phyloP scores from a whole-genome alignment of 1,139 yeast genomes.

The Kodamaea ohmeri region DNA sequence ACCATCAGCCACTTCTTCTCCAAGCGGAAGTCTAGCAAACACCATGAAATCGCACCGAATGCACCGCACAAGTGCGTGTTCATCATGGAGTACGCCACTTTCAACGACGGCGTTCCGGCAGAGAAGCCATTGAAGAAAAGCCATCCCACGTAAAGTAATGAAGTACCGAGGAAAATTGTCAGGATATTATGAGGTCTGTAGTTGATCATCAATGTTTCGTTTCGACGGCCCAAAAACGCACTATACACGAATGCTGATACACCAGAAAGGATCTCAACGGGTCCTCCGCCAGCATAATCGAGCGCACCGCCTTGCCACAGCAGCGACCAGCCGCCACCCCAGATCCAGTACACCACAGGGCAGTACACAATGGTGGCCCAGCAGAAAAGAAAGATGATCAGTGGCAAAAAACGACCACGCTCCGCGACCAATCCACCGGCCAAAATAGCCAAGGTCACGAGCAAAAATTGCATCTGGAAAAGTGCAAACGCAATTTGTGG shows the following conservation, averaged over 20 bases:
- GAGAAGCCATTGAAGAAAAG: slow-evolving; percentile 85
- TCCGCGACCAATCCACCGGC: slow-evolving; percentile 92
- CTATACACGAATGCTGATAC: slow-evolving; percentile 87
- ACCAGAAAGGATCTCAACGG: slow-evolving; percentile 91
- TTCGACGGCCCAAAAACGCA: slow-evolving; percentile 77
- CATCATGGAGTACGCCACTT: slow-evolving; percentile 81
- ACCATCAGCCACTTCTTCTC: slow-evolving; percentile 94
- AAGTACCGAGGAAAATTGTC: slow-evolving; percentile 76
- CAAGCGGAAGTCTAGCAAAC: slow-evolving; percentile 79
- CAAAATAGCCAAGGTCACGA: slow-evolving; percentile 86
- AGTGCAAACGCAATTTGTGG: slow-evolving; percentile 85
- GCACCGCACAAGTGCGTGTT: slow-evolving; percentile 89
- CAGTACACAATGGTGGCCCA: slow-evolving; percentile 94
- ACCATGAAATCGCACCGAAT: slow-evolving; percentile 92
- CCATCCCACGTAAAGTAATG: slow-evolving; percentile 74
- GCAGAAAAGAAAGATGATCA: slow-evolving; percentile 73
- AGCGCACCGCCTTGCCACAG: slow-evolving; percentile 76
- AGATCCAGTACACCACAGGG: slow-evolving; percentile 92
- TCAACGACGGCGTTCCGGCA: slow-evolving; percentile 60
- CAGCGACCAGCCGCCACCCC: slow-evolving; percentile 95
- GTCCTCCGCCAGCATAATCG: slow-evolving; percentile 98
- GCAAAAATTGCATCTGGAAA: slow-evolving; percentile 88
- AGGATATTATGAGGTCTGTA: slow-evolving; percentile 95
- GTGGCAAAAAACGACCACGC: slow-evolving; percentile 85
- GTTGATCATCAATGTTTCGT: slow-evolving; percentile 79